Evolutionary conservation across 495 filamentous ascomycete species (phyloP), one percentile per base, ranked within the genome.

Genomic region (Tuber melanosporum): DNA sequence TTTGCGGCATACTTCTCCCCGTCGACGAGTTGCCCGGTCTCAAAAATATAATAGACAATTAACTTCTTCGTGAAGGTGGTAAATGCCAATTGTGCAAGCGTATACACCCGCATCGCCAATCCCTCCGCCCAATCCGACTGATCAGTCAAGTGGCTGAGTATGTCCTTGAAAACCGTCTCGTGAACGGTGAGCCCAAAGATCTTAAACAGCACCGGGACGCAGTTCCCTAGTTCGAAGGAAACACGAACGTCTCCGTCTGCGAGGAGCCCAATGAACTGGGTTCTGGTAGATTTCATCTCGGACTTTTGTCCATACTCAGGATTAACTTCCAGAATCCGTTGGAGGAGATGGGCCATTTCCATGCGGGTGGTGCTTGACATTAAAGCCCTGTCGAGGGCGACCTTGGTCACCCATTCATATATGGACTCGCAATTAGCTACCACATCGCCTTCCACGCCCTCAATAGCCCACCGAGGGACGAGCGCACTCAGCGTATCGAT

Each of bases 1-100:
- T 87, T 88, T 71, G 87, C 87, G 2, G 95, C 94, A 85, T 98
- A 91, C 49, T 84, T 85, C 69, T 88, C 84, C 36, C 91, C 91
- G 17, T 84, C 82, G 22, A 88, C 85, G 2, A 95, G 87, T 62
- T 88, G 88, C 9, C 91, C 93, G 1, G 95, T 93, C 84, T 98
- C 95, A 79, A 97, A 95, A 39, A 97, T 93, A 84, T 94, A 91
- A 83, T 97, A 98, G 32, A 97, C 91, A 20, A 83, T 77, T 92
- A 91, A 77, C 91, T 91, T 72, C 93, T 92, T 71, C 94, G 86
- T 74, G 95, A 96, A 75, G 91, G 89, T 94, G 92, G 97, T 77
- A 84, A 83, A 43, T 69, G 91, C 95, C 57, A 99, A 85, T 77
- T 88, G 88, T 7, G 90, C 87, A 17, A 97, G 86, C 42, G 92